Evolutionary conservation across 2,329 filamentous ascomycete species (phyloP).

Genomic region (Nemania diffusa): DNA sequence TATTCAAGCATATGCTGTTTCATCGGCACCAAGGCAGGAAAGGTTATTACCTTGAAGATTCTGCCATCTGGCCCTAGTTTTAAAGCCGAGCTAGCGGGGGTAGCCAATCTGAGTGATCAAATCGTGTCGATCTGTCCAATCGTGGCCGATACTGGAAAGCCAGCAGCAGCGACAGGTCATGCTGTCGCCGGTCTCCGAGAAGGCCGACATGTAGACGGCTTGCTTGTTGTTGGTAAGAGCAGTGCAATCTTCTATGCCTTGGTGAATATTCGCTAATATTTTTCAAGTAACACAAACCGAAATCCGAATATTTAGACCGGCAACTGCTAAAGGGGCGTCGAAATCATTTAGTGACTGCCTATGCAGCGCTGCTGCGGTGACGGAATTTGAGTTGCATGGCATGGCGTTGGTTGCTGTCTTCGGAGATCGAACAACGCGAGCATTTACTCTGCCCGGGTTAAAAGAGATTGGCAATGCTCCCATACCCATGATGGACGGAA

Average conservation of each 20-base stretch:
- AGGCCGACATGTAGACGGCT: slow-evolving; percentile 80
- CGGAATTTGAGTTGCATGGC: slow-evolving; percentile 78
- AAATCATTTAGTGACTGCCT: slow-evolving; percentile 86
- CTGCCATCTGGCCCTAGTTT: slow-evolving; percentile 81
- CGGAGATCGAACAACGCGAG: slow-evolving; percentile 80
- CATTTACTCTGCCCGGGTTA: slow-evolving; percentile 86
- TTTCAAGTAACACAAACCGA: slow-evolving; percentile 71
- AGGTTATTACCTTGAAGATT: slow-evolving; percentile 89
- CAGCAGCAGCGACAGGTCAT: slow-evolving; percentile 78
- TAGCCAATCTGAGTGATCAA: slow-evolving; percentile 71
- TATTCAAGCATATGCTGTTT: slow-evolving; percentile 96
- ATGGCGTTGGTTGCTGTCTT: slow-evolving; percentile 86
- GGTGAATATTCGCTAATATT: slow-evolving; percentile 38
- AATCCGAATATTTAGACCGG: slow-evolving; percentile 88
- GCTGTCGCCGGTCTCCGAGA: slow-evolving; percentile 80
- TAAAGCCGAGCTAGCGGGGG: slow-evolving; percentile 75
- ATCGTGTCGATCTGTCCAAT: slow-evolving; percentile 84
- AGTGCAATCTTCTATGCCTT: neutral
- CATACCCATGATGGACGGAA: slow-evolving; percentile 77
- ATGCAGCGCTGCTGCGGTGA: slow-evolving; percentile 83
- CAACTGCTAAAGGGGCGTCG: slow-evolving; percentile 86
- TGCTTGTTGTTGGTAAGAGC: slow-evolving; percentile 75
- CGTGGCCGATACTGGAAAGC: slow-evolving; percentile 78
- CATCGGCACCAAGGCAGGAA: slow-evolving; percentile 86
- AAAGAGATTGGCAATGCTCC: slow-evolving; percentile 81